Conservation (phyloP, 768 basidiomycete genomes). For the Hygrocybe coccinea region DNA sequence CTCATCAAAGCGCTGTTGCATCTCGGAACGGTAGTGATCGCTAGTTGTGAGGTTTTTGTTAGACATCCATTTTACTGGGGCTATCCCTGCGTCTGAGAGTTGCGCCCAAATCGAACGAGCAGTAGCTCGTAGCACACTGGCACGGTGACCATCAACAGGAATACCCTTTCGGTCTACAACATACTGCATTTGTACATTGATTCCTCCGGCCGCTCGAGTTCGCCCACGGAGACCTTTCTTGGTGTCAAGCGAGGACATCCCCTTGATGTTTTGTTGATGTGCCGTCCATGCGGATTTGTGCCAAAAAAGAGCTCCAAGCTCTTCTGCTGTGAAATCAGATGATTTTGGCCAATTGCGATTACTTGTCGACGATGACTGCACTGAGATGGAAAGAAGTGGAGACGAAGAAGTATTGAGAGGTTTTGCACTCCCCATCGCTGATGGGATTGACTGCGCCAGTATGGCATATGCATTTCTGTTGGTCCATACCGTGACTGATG, state of each 20-base stretch:
- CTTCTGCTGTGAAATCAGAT: not conserved
- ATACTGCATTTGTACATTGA: constrained; percentile 10
- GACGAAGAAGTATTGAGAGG: not conserved
- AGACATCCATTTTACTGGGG: not conserved
- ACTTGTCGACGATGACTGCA: not conserved
- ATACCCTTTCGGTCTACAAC: constrained; percentile 10
- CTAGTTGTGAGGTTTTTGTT: not conserved
- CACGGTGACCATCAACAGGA: constrained; percentile 1
- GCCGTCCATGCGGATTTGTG: not conserved
- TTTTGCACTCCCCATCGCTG: not conserved
- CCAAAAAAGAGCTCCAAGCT: not conserved
- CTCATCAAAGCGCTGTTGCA: constrained; percentile 14
- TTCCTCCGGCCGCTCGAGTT: not conserved
- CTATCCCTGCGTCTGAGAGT: not conserved
- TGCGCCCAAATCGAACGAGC: not conserved
- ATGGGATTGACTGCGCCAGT: not conserved
- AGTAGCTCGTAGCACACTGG: constrained; percentile 1
- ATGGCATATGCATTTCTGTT: not conserved
- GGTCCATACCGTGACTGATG: not conserved
- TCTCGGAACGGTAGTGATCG: constrained; percentile 10
- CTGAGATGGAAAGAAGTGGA: not conserved
- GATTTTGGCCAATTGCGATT: not conserved
- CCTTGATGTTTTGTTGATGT: not conserved
- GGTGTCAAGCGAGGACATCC: not conserved
- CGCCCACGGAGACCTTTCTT: not conserved